These are phyloP conservation scores for Yamadazyma siamensis DNA, from an alignment of 1,139 yeast species.

Conservation along the genomic window DNA sequence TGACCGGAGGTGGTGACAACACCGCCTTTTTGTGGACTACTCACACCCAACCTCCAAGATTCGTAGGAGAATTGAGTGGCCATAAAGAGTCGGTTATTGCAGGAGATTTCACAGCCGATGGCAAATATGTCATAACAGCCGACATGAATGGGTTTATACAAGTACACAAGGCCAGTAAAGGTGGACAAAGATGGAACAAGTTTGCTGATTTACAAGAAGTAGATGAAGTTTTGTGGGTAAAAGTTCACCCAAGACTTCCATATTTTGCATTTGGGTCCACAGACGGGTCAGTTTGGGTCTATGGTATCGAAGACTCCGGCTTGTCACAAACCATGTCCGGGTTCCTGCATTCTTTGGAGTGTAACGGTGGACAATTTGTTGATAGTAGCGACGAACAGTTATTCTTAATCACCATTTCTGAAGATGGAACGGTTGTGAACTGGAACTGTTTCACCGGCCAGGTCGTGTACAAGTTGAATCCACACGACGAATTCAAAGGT, in stretches of 20 bases:
- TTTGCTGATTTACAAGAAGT: constrained; percentile 78
- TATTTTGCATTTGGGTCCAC: constrained; percentile 91
- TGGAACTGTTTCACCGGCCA: constrained; percentile 89
- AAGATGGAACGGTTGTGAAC: constrained; percentile 80
- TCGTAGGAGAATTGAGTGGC: constrained; percentile 69
- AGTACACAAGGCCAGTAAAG: constrained; percentile 66
- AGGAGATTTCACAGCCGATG: constrained; percentile 81
- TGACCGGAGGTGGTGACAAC: constrained; percentile 90
- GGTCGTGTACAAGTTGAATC: constrained; percentile 60
- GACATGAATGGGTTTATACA: constrained; percentile 91
- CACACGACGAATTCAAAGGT: constrained; percentile 62
- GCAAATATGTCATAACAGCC: constrained; percentile 77
- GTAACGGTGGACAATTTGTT: constrained; percentile 74
- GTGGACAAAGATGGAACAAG: constrained; percentile 79
- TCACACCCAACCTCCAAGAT: constrained; percentile 75
- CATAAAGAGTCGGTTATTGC: constrained; percentile 87
- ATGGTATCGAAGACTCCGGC: constrained; percentile 59
- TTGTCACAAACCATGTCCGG: constrained; percentile 76
- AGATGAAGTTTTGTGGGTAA: constrained; percentile 73
- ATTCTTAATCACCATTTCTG: constrained; percentile 73
- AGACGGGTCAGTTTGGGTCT: constrained; percentile 95
- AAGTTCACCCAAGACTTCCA: constrained; percentile 69
- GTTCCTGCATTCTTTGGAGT: constrained; percentile 73
- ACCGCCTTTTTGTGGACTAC: constrained; percentile 90
- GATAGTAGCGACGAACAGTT: constrained; percentile 58